Evolutionary conservation across 2,329 filamentous ascomycete genomes (phyloP), one percentile per base, ranked within the genome.

Genomic region (Magnaporthales sp.): DNA sequence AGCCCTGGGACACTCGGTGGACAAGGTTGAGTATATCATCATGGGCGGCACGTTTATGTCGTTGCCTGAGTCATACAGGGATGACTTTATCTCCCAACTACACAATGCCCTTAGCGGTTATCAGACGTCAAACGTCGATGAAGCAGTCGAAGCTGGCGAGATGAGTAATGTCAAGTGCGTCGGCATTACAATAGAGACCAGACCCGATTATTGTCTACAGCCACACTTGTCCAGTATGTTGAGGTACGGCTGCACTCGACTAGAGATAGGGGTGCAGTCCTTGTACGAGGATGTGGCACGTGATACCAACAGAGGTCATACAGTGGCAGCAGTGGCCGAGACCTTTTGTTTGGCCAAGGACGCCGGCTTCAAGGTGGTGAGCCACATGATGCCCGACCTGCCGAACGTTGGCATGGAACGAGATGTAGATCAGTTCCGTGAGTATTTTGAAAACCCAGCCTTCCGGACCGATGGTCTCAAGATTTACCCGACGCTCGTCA

Each of bases 21-120:
- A 99, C 80, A 99, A 99, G 78, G 95, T 99, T 27, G 95, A 99
- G 81, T 99, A 98, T 78, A 99, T 99, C 75, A 97, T 99, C 76
- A 99, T 99, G 95, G 95, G 95, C 68, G 95, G 95, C 71, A 99
- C 95, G 0, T 99, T 99, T 79, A 99, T 99, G 96, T 98, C 94
- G 2, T 80, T 99, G 29, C 85, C 94, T 9, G 89, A 93, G 73
- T 88, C 90, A 27, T 99, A 99, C 77, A 85, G 95, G 30, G 92
- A 99, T 69, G 88, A 91, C 67, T 99, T 99, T 74, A 97, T 99
- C 68, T 90, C 93, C 0, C 94, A 97, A 74, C 84, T 99, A 64
- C 95, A 99, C 80, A 99, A 99, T 75, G 95, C 95, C 1, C 86
- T 99, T 8, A 97, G 93, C 71, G 95, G 95, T 8, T 99, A 99